Percentiles rank a stretch among this genome's conserved stretches.
phyloP scores from a whole-genome alignment of 225 moss, liverwort and hornwort species.

The Antitrichia curtipendula region DNA sequence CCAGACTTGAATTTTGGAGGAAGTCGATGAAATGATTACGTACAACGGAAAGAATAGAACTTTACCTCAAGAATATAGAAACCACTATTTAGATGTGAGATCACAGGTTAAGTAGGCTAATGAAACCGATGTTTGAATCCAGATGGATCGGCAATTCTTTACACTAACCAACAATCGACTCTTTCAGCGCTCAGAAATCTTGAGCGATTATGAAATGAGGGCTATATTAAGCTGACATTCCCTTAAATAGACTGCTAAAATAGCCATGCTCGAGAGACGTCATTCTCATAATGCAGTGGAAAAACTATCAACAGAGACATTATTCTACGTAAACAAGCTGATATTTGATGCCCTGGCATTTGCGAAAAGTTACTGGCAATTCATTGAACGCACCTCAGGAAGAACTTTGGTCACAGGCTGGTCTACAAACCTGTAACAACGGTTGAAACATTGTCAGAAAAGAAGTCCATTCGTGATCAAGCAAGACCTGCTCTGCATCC shows the following conservation, averaged over 20 bases:
- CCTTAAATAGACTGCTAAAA: not conserved
- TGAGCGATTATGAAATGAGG: not conserved
- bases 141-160: not conserved
- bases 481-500: not conserved
- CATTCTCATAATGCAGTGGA: not conserved
- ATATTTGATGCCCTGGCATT: not conserved
- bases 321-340: not conserved
- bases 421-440: conserved; percentile 35
- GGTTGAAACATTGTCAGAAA: not conserved
- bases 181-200: not conserved
- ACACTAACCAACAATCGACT: not conserved
- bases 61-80: not conserved
- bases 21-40: not conserved
- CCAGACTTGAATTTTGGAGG: not conserved
- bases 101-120: not conserved
- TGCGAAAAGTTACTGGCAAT: not conserved
- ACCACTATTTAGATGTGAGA: not conserved
- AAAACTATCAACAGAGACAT: not conserved
- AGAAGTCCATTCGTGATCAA: not conserved
- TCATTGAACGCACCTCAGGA: conserved; percentile 18
- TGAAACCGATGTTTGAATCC: not conserved
- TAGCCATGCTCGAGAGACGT: not conserved
- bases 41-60: not conserved
- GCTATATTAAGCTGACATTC: not conserved
- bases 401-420: conserved; percentile 18